Percentiles rank a stretch among this genome's conserved stretches.
phyloP scores from a whole-genome alignment of 352 stramenopile genomes.

The Phytophthora macrochlamydospora region DNA sequence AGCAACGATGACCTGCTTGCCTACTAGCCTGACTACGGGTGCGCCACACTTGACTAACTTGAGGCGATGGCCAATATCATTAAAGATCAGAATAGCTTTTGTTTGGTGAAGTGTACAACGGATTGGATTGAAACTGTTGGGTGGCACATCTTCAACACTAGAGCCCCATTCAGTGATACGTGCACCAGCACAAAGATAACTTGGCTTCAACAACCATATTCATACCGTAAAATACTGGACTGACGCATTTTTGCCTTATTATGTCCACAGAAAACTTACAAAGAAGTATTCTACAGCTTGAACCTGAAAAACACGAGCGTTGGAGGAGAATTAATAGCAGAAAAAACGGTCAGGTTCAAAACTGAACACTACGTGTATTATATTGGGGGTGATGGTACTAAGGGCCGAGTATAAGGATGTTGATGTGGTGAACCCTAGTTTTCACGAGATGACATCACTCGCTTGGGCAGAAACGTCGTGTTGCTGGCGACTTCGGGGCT shows the following conservation, averaged over 20 bases:
- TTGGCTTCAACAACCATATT: neutral
- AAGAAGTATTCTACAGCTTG: neutral
- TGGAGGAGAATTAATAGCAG: neutral
- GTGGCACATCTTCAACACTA: constrained; percentile 4
- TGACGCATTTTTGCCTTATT: neutral
- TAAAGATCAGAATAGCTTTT: constrained; percentile 2
- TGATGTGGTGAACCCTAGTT: too few species aligned
- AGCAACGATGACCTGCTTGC: constrained; percentile 2
- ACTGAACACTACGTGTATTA: too few species aligned
- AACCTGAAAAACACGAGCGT: neutral
- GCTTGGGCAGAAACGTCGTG: too few species aligned
- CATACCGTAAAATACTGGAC: neutral
- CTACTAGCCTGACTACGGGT: neutral
- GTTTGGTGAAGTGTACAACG: neutral
- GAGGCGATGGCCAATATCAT: constrained; percentile 2
- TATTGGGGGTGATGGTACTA: too few species aligned
- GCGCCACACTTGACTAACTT: constrained; percentile 3
- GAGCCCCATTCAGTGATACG: neutral
- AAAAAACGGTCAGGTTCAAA: neutral
- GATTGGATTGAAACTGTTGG: constrained; percentile 5
- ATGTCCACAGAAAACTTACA: neutral
- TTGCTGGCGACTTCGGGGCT: too few species aligned
- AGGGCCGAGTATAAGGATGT: too few species aligned
- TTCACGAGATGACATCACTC: too few species aligned
- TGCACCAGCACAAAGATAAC: constrained; percentile 6